Evolutionary conservation across 768 basidiomycete species (phyloP).

Genomic region (Panaeolus cyanescens): DNA sequence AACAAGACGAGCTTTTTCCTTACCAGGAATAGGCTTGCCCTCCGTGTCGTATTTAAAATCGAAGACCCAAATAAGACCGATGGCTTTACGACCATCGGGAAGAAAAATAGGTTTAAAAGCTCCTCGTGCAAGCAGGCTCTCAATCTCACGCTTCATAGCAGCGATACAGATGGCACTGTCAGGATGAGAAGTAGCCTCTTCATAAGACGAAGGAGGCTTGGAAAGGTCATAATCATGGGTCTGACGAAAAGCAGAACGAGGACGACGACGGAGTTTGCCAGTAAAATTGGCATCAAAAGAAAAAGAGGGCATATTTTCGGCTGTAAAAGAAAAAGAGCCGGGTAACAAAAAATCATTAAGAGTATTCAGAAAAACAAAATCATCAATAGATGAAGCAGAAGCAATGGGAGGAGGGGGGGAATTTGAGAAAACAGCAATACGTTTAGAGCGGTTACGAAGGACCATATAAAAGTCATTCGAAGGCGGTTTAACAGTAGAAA

Average conservation of each 20-base stretch:
- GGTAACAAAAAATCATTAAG: too few species aligned
- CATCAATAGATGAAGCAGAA: too few species aligned
- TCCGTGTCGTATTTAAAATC: constrained; percentile 34
- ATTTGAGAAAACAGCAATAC: too few species aligned
- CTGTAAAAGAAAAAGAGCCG: too few species aligned
- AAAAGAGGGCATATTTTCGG: too few species aligned
- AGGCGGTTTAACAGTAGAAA: background rate
- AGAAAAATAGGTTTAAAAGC: constrained; percentile 2
- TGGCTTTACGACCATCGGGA: constrained; percentile 3
- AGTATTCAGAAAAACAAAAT: too few species aligned
- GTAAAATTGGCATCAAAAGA: background rate
- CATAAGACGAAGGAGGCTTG: background rate
- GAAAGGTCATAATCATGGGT: too few species aligned
- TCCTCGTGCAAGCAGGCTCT: constrained; percentile 1
- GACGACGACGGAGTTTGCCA: background rate
- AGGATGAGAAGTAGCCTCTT: constrained; percentile 2
- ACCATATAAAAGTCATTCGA: background rate
- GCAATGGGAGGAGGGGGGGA: too few species aligned
- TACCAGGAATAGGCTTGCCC: constrained; percentile 25
- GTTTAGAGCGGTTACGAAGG: too few species aligned
- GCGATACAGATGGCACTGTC: constrained; percentile 5
- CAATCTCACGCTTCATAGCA: constrained; percentile 8
- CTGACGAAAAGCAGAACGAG: background rate
- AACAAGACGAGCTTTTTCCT: constrained; percentile 13
- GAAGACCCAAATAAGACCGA: constrained; percentile 31